A percentile compares a stretch with the other conserved stretches of the same genome.
phyloP scores from a whole-genome alignment of 2,329 filamentous ascomycete species.

The Penicillium sp. region DNA sequence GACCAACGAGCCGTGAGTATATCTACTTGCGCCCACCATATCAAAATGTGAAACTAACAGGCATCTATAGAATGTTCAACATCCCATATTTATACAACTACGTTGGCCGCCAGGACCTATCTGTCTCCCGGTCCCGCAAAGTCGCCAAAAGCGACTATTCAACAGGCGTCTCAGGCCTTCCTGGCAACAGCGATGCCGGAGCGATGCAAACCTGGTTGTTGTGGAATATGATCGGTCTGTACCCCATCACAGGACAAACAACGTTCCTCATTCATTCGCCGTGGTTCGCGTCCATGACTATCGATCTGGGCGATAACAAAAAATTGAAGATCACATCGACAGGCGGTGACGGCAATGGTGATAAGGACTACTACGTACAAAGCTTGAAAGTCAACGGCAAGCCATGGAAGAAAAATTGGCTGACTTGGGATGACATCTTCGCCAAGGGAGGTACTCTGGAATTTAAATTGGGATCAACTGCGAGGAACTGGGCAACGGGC shows the following conservation, averaged over 20 bases:
- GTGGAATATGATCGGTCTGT: conserved; percentile 71
- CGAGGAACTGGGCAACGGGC: conserved; percentile 62
- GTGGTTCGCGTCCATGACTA: conserved; percentile 63
- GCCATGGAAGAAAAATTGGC: conserved; percentile 66
- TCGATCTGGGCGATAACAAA: conserved; percentile 61
- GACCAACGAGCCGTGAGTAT: conserved; percentile 64
- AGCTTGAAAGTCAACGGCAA: conserved; percentile 67
- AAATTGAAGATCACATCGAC: conserved; percentile 58
- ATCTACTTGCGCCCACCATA: no score
- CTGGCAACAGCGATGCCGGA: conserved; percentile 72
- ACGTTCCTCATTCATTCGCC: conserved; percentile 68
- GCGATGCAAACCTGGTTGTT: conserved; percentile 73
- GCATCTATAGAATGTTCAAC: conserved; percentile 55
- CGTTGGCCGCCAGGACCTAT: conserved; percentile 64
- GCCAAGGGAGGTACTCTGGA: conserved; percentile 65
- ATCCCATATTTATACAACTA: conserved; percentile 72
- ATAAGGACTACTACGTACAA: conserved; percentile 63
- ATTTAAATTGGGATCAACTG: conserved; percentile 62
- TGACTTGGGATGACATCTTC: conserved; percentile 69
- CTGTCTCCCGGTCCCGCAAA: conserved; percentile 61
- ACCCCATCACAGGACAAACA: conserved; percentile 69
- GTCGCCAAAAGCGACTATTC: conserved; percentile 65
- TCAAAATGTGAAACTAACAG: conserved; percentile 8
- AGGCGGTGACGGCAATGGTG: conserved; percentile 52
- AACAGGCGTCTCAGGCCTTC: conserved; percentile 60